Percentiles rank a stretch among this genome's conserved stretches.
phyloP scores from a whole-genome alignment of 768 basidiomycete species.

The Termitomyces sp. region DNA sequence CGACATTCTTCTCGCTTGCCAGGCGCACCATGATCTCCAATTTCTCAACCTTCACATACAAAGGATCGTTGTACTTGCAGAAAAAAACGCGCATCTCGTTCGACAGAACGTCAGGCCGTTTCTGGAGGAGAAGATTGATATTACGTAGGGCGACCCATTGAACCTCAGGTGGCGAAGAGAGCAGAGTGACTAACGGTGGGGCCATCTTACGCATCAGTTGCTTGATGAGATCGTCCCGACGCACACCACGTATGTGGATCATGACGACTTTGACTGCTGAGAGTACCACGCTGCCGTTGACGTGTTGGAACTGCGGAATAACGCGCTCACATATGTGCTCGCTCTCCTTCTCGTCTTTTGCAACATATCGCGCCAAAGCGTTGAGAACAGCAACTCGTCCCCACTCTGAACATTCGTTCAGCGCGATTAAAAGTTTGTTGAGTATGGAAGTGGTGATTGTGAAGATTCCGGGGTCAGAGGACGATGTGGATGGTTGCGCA shows the following conservation, averaged over 20 bases:
- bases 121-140: constrained; percentile 94
- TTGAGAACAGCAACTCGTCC: constrained; percentile 92
- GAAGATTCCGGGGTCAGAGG: constrained; percentile 69
- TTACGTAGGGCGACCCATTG: constrained; percentile 98
- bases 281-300: constrained; percentile 94
- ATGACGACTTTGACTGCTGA: constrained; percentile 97
- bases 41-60: constrained; percentile 99
- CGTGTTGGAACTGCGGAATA: constrained; percentile 97
- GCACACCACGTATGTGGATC: constrained; percentile 89
- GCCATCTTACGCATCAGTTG: constrained; percentile 95
- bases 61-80: constrained; percentile 99
- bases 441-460: constrained; percentile 79
- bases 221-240: constrained; percentile 78
- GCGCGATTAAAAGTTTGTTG: constrained; percentile 87
- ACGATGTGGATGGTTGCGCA: constrained; percentile 49
- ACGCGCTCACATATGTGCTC: constrained; percentile 99
- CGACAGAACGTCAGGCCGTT: constrained; percentile 82
- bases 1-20: constrained; percentile 88
- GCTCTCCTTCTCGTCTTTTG: constrained; percentile 89
- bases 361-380: constrained; percentile 78
- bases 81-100: constrained; percentile 99
- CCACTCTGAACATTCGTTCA: constrained; percentile 99
- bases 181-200: constrained; percentile 90
- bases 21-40: constrained; percentile 97
- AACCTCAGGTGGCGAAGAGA: constrained; percentile 95